Evolutionary conservation across 192 early-diverging fungal genomes (phyloP), one percentile per base, ranked within the genome.

Genomic region (Chytriomyces sp.): DNA sequence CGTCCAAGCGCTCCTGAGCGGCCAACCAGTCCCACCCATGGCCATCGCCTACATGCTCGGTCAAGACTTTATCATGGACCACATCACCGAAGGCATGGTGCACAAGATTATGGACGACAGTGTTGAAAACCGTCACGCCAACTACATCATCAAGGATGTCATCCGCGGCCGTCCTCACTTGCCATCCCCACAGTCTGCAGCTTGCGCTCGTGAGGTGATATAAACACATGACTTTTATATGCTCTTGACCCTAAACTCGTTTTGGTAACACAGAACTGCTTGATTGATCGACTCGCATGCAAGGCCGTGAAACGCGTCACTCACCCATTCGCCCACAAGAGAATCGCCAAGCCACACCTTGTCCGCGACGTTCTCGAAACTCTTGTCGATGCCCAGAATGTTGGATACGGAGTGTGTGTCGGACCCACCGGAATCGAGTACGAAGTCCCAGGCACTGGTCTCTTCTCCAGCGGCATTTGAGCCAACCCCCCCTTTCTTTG

Each of bases 1-100:
- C 18, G 47, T 68, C 18, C 35, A 68, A 68, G 67, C 67, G 16
- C 46, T 68, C 44, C 4, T 68, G 18, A 46, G 43, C 16, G 67
- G 67, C 16, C 67, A 68, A 43, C 16, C 28, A 10, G 46, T 68
- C 3, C 23, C 67, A 1, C 67, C 35, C 13, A 26, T 16, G 16
- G 43, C 24, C 18, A 68, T 68, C 24, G 35, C 44, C 3, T 16
- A 68, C 28, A 16, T 68, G 13, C 67, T 68, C 67, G 67, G 43
- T 24, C 13, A 68, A 48, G 67, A 68, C 46, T 68, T n/a, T 24
- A 48, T 47, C 35, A 68, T 68, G 67, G 67, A 68, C 47, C 45
- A 68, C 46, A 46, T 46, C 16, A n/a, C 35, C 18, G 43, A 68
- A 11, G 16, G 24, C 18, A 68, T 68, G 23, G 43, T 68, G 16